Conservation (phyloP, 2,329 filamentous ascomycete genomes). For the Aspergillus fischeri region DNA sequence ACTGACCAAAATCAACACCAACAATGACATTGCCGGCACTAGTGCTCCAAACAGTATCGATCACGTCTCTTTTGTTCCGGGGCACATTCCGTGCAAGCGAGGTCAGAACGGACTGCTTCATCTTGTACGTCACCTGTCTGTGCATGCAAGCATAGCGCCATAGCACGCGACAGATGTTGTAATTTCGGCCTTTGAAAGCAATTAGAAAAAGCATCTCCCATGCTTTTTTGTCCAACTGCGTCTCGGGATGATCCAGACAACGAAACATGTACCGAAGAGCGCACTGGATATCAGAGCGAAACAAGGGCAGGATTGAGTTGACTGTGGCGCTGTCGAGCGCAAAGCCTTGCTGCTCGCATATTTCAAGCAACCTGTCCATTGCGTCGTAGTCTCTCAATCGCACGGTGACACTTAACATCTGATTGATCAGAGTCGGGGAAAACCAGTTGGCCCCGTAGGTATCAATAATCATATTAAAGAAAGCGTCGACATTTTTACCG, state of each 20-base stretch:
- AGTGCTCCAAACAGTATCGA: constrained; percentile 17
- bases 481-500: constrained; percentile 31
- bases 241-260: constrained; percentile 15
- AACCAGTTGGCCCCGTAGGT: constrained; percentile 37
- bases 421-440: constrained; percentile 30
- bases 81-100: constrained; percentile 28
- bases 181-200: constrained; percentile 35
- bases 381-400: constrained; percentile 22
- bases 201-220: constrained; percentile 40
- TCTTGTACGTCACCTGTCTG: constrained; percentile 27
- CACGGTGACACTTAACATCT: constrained; percentile 34
- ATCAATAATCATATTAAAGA: constrained; percentile 36
- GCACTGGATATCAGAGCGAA: constrained; percentile 19
- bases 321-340: constrained; percentile 25
- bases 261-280: constrained; percentile 22
- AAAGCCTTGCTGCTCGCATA: constrained; percentile 27
- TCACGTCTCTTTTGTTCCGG: constrained; percentile 5
- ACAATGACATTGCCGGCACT: constrained; percentile 32
- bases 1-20: constrained; percentile 23
- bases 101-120: constrained; percentile 29
- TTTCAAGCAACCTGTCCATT: constrained; percentile 26
- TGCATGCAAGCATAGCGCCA: constrained; percentile 47
- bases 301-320: constrained; percentile 25
- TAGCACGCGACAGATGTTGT: constrained; percentile 44
- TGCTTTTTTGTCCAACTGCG: constrained; percentile 18